These are phyloP conservation scores for Urochloa ruziziensis DNA, from an alignment of 176 grass and related monocot genomes.

Conservation along the genomic window DNA sequence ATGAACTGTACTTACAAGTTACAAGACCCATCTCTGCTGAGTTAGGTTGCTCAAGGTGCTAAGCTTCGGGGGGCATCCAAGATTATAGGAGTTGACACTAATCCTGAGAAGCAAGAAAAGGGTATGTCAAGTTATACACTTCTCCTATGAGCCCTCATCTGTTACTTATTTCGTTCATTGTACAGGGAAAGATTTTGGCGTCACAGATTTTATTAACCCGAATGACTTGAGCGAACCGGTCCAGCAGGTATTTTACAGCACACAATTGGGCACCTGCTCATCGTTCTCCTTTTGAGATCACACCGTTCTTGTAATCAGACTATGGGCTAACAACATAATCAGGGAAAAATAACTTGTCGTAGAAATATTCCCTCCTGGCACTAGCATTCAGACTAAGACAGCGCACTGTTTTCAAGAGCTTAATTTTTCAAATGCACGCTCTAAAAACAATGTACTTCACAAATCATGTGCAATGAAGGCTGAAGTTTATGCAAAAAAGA, in stretches of 20 bases:
- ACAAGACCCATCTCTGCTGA: constrained; percentile 10
- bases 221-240: constrained; percentile 66
- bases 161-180: constrained; percentile 41
- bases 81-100: constrained; percentile 92
- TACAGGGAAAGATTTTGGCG: constrained; percentile 81
- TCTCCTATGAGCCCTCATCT: not conserved
- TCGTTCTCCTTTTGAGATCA: not conserved
- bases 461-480: not conserved
- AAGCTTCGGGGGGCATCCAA: constrained; percentile 74
- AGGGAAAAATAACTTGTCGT: not conserved
- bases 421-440: not conserved
- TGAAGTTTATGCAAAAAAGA: not conserved
- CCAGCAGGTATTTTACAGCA: constrained; percentile 69
- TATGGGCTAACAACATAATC: not conserved
- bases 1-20: not conserved
- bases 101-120: constrained; percentile 80
- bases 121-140: constrained; percentile 42
- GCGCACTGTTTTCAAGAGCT: not conserved
- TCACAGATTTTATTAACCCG: constrained; percentile 86
- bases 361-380: not conserved
- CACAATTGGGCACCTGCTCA: not conserved
- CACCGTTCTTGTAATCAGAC: not conserved
- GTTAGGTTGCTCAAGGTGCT: constrained; percentile 92
- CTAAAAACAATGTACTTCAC: not conserved
- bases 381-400: not conserved